phyloP scores from a whole-genome alignment of 1,284 basidiomycete species.

The Farysia itapuensis region DNA sequence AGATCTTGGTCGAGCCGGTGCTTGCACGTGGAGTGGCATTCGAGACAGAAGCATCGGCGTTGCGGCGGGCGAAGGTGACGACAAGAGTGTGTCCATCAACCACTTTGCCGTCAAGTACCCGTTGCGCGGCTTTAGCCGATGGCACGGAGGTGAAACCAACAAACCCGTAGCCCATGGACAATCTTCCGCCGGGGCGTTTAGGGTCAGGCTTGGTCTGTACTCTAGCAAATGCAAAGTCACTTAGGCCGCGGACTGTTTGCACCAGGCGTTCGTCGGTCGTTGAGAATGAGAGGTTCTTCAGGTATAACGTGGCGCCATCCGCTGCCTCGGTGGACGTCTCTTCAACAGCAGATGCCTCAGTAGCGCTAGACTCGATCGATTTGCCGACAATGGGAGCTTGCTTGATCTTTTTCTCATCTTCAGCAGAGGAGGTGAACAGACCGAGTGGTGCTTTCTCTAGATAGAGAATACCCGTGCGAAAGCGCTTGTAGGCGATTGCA shows the following conservation, averaged over 20 bases:
- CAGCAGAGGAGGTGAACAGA: conserved; percentile 63
- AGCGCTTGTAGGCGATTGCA: conserved; percentile 79
- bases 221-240: conserved; percentile 82
- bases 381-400: conserved; percentile 38
- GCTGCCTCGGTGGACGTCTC: conserved; percentile 2
- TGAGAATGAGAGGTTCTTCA: conserved; percentile 90
- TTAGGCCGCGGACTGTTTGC: conserved; percentile 74
- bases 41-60: conserved; percentile 65
- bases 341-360: conserved; percentile 1
- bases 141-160: conserved; percentile 81
- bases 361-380: conserved; percentile 5
- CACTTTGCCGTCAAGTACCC: conserved; percentile 76
- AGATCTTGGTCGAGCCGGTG: conserved; percentile 63
- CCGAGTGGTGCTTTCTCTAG: conserved; percentile 82
- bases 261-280: conserved; percentile 77
- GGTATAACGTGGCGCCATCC: conserved; percentile 80
- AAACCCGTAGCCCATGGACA: conserved; percentile 96
- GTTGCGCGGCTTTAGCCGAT: conserved; percentile 74
- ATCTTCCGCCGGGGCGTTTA: conserved; percentile 41
- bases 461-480: conserved; percentile 87
- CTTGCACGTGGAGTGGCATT: conserved; percentile 69
- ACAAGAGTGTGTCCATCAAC: conserved; percentile 84
- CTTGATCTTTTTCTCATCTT: conserved; percentile 9
- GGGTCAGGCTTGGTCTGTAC: conserved; percentile 89
- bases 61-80: conserved; percentile 84